phyloP scores from a whole-genome alignment of 805 yeast species.

The Cyberlindnera suaveolens region DNA sequence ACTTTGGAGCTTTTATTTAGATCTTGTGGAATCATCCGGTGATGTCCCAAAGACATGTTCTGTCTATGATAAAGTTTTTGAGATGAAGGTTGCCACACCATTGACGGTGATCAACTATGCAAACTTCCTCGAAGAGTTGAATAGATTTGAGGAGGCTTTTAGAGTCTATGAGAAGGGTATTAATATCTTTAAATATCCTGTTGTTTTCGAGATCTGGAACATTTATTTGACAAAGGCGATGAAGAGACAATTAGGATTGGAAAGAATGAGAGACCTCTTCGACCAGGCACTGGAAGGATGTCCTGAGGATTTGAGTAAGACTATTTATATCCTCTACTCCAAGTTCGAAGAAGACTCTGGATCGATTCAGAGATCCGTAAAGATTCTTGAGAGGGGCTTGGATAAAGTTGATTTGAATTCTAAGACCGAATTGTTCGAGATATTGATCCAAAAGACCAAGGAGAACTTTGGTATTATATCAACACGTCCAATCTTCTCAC shows the following conservation, averaged over 20 bases:
- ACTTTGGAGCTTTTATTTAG: slow-evolving; percentile 72
- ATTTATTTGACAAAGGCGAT: slow-evolving; percentile 53
- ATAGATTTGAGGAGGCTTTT: slow-evolving; percentile 43
- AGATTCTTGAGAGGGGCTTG: slow-evolving; percentile 39
- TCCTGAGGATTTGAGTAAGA: slow-evolving; percentile 40
- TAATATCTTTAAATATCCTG: slow-evolving; percentile 51
- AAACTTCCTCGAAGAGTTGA: slow-evolving; percentile 43
- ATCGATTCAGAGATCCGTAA: slow-evolving; percentile 41
- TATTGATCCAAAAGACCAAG: slow-evolving; percentile 35
- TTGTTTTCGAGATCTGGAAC: slow-evolving; percentile 66
- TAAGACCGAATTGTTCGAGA: slow-evolving; percentile 37
- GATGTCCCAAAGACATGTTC: slow-evolving; percentile 33
- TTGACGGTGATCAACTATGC: slow-evolving; percentile 62
- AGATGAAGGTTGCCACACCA: slow-evolving; percentile 64
- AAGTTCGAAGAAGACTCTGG: slow-evolving; percentile 57
- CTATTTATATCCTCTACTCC: slow-evolving; percentile 50
- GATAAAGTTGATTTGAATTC: slow-evolving; percentile 23
- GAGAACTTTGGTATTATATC: slow-evolving; percentile 34
- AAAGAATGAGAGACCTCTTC: slow-evolving; percentile 65
- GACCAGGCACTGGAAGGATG: slow-evolving; percentile 56
- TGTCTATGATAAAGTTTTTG: slow-evolving; percentile 49
- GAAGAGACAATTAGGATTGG: slow-evolving; percentile 31
- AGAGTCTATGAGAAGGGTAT: slow-evolving; percentile 65
- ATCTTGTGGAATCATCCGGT: slow-evolving; percentile 53
- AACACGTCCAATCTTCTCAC: slow-evolving; percentile 43